Conservation (phyloP, 2,329 filamentous ascomycete genomes). For the Dactylellina parvicollis region DNA sequence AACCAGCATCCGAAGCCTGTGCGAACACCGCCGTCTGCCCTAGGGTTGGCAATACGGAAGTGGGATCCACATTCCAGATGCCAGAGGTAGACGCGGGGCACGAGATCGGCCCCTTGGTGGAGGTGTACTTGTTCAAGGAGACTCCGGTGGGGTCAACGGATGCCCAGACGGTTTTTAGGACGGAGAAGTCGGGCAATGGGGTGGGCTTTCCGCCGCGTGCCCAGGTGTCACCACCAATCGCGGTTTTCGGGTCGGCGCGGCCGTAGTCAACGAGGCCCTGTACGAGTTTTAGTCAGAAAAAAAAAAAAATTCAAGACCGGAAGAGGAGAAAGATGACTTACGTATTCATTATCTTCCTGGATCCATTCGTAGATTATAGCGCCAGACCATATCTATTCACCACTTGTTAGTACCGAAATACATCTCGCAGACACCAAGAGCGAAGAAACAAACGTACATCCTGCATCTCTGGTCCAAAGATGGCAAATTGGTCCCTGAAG, state of each 20-base stretch:
- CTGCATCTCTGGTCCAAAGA: conserved; percentile 79
- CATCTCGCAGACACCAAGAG: background rate
- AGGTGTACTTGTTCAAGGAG: conserved; percentile 72
- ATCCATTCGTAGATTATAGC: conserved; percentile 92
- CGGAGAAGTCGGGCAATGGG: conserved; percentile 75
- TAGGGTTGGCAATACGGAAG: conserved; percentile 74
- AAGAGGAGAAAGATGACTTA: background rate
- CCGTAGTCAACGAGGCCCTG: conserved; percentile 77
- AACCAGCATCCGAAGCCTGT: conserved; percentile 5
- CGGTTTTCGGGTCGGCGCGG: conserved; percentile 66
- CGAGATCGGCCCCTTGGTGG: conserved; percentile 69
- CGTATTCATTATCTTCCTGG: conserved; percentile 82
- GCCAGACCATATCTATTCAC: conserved; percentile 70
- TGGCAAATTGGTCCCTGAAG: conserved; percentile 78
- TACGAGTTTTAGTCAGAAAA: background rate
- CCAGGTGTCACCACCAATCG: conserved; percentile 67
- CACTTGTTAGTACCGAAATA: background rate
- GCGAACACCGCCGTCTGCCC: conserved; percentile 64
- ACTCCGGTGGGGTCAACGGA: conserved; percentile 76
- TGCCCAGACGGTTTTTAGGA: conserved; percentile 80
- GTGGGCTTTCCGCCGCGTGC: conserved; percentile 74
- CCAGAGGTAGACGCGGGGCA: conserved; percentile 76
- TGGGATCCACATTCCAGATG: conserved; percentile 78
- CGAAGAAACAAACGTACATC: conserved; percentile 59
- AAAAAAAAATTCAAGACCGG: background rate